These are phyloP conservation scores for Neoscytalidium dimidiatum DNA, from an alignment of 2,329 filamentous ascomycete species.

Conservation along the genomic window DNA sequence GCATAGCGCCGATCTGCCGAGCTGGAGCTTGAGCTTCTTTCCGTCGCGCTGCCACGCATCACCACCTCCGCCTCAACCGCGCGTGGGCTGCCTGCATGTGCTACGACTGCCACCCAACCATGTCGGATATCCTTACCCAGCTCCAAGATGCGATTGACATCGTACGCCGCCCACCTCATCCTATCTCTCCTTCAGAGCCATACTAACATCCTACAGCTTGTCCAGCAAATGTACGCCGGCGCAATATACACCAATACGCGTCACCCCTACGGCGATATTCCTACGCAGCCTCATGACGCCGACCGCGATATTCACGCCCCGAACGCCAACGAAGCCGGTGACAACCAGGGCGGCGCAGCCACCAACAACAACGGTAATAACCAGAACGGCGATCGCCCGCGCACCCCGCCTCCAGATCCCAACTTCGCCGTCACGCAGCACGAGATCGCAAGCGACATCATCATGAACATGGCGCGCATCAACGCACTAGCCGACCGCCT, in stretches of 20 bases:
- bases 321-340: slow-evolving; percentile 20
- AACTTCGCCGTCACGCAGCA: slow-evolving; percentile 34
- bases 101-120: slow-evolving; percentile 33
- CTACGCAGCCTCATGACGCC: slow-evolving; percentile 43
- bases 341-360: slow-evolving; percentile 21
- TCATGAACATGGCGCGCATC: slow-evolving; percentile 81
- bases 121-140: slow-evolving; percentile 78
- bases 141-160: slow-evolving; percentile 83
- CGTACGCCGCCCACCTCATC: slow-evolving; percentile 47
- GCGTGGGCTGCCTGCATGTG: background rate
- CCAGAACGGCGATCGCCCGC: slow-evolving; percentile 15
- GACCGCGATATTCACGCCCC: slow-evolving; percentile 29
- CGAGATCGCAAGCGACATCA: slow-evolving; percentile 74
- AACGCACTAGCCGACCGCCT: slow-evolving; percentile 73
- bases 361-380: too few species aligned
- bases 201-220: slow-evolving; percentile 1
- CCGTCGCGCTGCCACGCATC: background rate
- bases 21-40: slow-evolving; percentile 14
- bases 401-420: slow-evolving; percentile 11
- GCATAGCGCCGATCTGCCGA: background rate
- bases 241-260: slow-evolving; percentile 47
- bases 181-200: background rate
- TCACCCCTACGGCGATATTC: slow-evolving; percentile 44
- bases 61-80: background rate
- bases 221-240: slow-evolving; percentile 48